Base-by-base conservation (phyloP, 2,329 filamentous ascomycete species). In the Cladorrhinum sp. region DNA sequence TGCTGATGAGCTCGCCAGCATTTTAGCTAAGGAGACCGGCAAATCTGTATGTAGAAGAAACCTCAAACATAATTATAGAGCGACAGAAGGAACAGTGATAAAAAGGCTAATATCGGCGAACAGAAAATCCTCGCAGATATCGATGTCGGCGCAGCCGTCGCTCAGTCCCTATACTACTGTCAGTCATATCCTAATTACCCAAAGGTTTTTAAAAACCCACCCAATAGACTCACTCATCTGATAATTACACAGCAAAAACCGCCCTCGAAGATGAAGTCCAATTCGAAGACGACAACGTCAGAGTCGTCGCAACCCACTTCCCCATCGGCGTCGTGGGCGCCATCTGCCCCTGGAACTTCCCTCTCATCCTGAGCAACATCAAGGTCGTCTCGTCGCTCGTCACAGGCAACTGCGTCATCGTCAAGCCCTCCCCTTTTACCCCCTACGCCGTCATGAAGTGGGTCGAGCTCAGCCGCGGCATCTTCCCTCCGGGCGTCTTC, bases 281-380 rank as follows among this genome's bases (percentile, higher is more conserved):
- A 58, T 75, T 77, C 63, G 80, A 57, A 24, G 54, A 57, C 39
- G 54, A 30, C 14, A 42, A 49, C 23, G 23, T 39, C 54, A 57
- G 28, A 33, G 23, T 57, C 14, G 14, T 57, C 23, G 39, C 54
- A 16, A 57, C 54, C 24, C 54, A 57, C 54, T 23, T 71, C 20
- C 81, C 82, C 0, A 73, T 83, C 42, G 82, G 82, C 33, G 75
- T 82, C 3, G 75, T 78, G 1, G 82, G 76, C 12, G 84, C 79
- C 61, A 86, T 86, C 65, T 80, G 82, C 23, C 83, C 84, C 1
- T 87, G 85, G 84, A 87, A 87, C 69, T 86, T 80, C 65, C 79
- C 79, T 1, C 65, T 80, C 26, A 74, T 79, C 59, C 72, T 81
- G 1, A 75, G 77, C 12, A 76, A 77, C 56, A 74, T 81, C 52